Evolutionary conservation across 2,329 filamentous ascomycete species (phyloP).

Genomic region (Pseudogymnoascus sp.): DNA sequence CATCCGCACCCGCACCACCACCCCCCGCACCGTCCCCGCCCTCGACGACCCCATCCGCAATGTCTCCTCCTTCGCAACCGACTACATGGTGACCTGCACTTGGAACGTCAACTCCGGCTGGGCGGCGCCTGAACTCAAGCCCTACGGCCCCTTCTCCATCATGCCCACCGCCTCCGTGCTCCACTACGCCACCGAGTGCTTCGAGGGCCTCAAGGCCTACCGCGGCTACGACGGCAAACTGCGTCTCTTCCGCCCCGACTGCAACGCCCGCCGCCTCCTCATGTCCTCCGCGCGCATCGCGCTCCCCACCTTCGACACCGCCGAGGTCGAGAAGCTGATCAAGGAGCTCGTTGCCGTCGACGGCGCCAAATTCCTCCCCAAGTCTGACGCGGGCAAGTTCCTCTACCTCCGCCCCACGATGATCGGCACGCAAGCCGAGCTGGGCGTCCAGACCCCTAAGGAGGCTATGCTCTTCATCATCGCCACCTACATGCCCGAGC

Average conservation of each 20-base stretch:
- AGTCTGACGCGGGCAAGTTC: constrained; percentile 58
- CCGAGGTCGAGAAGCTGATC: constrained; percentile 68
- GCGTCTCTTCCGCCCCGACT: constrained; percentile 54
- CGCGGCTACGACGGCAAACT: constrained; percentile 61
- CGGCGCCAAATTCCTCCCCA: constrained; percentile 71
- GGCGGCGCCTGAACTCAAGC: constrained; percentile 64
- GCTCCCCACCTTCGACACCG: constrained; percentile 64
- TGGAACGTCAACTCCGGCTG: constrained; percentile 65
- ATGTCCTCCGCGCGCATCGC: constrained; percentile 59
- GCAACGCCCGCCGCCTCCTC: constrained; percentile 46
- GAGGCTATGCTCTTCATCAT: constrained; percentile 89
- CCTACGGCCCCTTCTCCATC: constrained; percentile 69
- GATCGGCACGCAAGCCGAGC: constrained; percentile 72
- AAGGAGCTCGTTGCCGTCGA: constrained; percentile 64
- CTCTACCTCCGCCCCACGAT: constrained; percentile 82
- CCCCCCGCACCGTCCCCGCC: constrained; percentile 46
- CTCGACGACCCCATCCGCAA: constrained; percentile 33
- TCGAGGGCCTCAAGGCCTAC: constrained; percentile 81
- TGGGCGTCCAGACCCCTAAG: constrained; percentile 72
- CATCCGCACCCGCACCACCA: constrained; percentile 45
- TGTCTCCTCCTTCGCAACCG: constrained; percentile 43
- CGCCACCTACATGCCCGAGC: constrained; percentile 52
- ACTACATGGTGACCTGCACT: constrained; percentile 75
- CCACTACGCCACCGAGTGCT: constrained; percentile 85
- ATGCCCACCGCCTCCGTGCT: constrained; percentile 75